phyloP scores from a whole-genome alignment of 2,329 filamentous ascomycete genomes.

The Capronia americana region DNA sequence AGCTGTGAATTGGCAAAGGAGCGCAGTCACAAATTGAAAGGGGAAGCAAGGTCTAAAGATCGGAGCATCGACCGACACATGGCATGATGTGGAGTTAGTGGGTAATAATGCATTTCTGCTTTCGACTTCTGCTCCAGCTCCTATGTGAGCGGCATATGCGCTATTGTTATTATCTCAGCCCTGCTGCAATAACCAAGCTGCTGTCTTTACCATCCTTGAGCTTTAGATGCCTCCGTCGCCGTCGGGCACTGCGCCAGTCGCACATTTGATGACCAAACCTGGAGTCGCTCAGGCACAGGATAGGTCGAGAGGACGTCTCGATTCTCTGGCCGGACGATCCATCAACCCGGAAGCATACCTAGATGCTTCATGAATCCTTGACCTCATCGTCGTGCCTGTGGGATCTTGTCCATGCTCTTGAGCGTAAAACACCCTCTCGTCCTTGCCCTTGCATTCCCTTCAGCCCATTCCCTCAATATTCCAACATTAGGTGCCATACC shows the following conservation, averaged over 20 bases:
- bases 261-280: background rate
- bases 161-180: background rate
- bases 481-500: background rate
- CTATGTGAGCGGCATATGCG: background rate
- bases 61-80: background rate
- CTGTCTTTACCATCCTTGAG: background rate
- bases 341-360: background rate
- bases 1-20: conserved; percentile 25
- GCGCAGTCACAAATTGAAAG: background rate
- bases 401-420: background rate
- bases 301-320: background rate
- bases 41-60: background rate
- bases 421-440: background rate
- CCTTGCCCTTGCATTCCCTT: background rate
- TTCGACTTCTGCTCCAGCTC: background rate
- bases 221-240: background rate
- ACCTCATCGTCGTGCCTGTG: background rate
- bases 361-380: background rate
- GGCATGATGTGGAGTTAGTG: background rate
- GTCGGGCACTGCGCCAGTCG: background rate
- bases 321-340: background rate
- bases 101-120: conserved; percentile 3
- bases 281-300: background rate
- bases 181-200: background rate
- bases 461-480: background rate